These are phyloP conservation scores for Arachis monticola DNA, from an alignment of 331 rosid genomes.

Conservation along the genomic window DNA sequence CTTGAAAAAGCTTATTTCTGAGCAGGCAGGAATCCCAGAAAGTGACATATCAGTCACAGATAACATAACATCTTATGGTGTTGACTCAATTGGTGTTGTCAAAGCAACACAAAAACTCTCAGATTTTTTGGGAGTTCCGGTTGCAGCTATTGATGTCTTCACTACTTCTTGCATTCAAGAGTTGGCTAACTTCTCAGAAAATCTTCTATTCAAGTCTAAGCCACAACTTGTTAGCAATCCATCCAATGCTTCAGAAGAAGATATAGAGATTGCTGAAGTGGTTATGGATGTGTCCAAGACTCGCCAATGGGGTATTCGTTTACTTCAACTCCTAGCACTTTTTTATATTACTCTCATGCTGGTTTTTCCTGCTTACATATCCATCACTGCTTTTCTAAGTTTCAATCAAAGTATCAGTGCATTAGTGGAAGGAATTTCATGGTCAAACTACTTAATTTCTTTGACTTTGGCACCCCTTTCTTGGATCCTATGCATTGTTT, in stretches of 20 bases:
- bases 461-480: constrained; percentile 76
- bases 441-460: constrained; percentile 54
- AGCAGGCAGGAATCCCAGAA: constrained; percentile 70
- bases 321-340: constrained; percentile 69
- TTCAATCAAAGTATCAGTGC: constrained; percentile 45
- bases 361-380: constrained; percentile 69
- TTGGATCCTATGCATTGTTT: constrained; percentile 88
- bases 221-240: constrained; percentile 52
- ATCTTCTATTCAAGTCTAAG: constrained; percentile 60
- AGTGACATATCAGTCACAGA: constrained; percentile 66
- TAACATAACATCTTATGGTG: constrained; percentile 69
- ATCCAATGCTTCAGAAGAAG: constrained; percentile 50
- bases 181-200: constrained; percentile 76
- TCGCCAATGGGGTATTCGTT: constrained; percentile 55
- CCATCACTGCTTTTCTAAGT: constrained; percentile 55
- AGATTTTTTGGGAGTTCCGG: constrained; percentile 79
- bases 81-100: constrained; percentile 92
- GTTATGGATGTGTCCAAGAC: constrained; percentile 56
- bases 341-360: constrained; percentile 59
- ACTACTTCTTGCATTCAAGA: constrained; percentile 83
- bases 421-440: constrained; percentile 45
- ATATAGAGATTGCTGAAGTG: constrained; percentile 49
- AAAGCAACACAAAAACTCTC: constrained; percentile 92
- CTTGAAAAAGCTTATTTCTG: constrained; percentile 67
- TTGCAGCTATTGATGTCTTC: constrained; percentile 91